phyloP scores from a whole-genome alignment of 345 rosid species.

The Litchi chinensis region DNA sequence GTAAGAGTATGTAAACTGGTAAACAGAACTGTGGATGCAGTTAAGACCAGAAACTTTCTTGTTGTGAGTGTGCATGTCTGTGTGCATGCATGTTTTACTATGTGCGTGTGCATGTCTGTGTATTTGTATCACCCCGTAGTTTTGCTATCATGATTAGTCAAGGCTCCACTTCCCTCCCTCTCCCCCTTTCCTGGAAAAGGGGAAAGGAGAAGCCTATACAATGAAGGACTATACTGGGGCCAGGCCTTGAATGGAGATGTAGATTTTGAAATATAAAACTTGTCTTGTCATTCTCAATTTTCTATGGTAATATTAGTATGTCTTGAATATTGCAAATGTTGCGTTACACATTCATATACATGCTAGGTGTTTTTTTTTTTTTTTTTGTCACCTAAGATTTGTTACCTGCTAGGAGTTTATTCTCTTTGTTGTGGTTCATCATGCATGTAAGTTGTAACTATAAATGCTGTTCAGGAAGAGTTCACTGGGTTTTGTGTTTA shows the following conservation, averaged over 20 bases:
- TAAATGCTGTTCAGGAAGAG: neutral
- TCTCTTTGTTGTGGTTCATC: slow-evolving; percentile 4
- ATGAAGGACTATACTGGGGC: neutral
- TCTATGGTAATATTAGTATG: neutral
- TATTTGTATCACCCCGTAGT: neutral
- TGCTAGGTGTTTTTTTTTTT: no score
- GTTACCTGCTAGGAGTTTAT: neutral
- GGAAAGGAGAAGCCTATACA: no score
- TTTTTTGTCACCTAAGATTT: neutral
- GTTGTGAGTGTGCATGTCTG: neutral
- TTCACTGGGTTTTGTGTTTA: neutral
- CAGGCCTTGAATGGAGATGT: neutral
- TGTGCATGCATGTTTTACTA: neutral
- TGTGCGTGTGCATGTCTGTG: neutral
- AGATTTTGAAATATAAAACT: neutral
- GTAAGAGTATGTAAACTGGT: neutral
- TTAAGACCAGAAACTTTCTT: neutral
- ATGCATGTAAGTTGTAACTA: neutral
- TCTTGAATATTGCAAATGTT: slow-evolving; percentile 14
- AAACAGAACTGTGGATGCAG: neutral
- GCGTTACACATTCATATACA: neutral
- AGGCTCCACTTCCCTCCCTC: neutral
- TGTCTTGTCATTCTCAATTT: neutral
- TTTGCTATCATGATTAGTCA: neutral
- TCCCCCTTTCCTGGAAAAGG: neutral